phyloP scores from a whole-genome alignment of 176 grass and related monocot genomes.

The Pontederia crassipes region DNA sequence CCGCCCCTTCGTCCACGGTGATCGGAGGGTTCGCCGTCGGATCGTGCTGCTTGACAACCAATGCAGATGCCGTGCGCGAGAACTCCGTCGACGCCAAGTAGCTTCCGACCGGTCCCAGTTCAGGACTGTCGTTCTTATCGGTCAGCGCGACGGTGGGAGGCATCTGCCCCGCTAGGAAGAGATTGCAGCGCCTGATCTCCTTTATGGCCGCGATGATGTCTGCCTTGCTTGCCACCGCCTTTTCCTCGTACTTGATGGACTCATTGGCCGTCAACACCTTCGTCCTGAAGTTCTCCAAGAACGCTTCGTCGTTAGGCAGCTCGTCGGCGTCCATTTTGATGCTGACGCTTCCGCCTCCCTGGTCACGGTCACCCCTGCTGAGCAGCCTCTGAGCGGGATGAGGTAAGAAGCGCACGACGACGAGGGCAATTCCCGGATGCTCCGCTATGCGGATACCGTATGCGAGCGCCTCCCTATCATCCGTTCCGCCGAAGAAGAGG shows the following conservation, averaged over 20 bases:
- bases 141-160: background rate
- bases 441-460: background rate
- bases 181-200: background rate
- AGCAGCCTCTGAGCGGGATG: background rate
- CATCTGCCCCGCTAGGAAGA: background rate
- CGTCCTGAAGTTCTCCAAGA: background rate
- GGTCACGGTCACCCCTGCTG: background rate
- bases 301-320: slow-evolving; percentile 1
- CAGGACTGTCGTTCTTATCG: background rate
- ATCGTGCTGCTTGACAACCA: slow-evolving; percentile 39
- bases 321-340: background rate
- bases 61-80: slow-evolving; percentile 29
- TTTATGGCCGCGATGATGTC: slow-evolving; percentile 1
- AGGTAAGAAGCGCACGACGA: background rate
- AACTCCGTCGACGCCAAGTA: slow-evolving; percentile 35
- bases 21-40: background rate
- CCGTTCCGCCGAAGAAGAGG: slow-evolving; percentile 7
- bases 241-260: background rate
- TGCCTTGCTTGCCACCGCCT: background rate
- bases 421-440: background rate
- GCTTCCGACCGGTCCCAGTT: slow-evolving; percentile 16
- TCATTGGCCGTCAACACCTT: background rate
- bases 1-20: no score
- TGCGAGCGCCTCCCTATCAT: slow-evolving; percentile 7
- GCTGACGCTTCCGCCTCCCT: no score